These are phyloP conservation scores for Leptographium lundbergii DNA, from an alignment of 2,329 filamentous ascomycete genomes.

Conservation along the genomic window DNA sequence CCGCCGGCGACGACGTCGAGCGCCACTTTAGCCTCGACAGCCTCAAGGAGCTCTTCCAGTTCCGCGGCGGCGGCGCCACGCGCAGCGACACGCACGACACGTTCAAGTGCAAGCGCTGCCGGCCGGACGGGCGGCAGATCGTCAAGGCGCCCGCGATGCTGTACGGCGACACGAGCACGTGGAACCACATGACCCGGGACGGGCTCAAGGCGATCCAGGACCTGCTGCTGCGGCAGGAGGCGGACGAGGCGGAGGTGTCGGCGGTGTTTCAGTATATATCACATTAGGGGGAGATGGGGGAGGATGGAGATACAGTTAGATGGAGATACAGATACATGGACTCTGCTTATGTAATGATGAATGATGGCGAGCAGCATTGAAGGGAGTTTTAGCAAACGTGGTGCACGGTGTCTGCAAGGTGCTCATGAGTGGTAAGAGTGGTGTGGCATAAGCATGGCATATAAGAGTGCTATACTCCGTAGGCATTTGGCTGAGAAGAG, in stretches of 20 bases:
- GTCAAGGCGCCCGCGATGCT: constrained; percentile 90
- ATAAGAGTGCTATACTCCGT: too few species aligned
- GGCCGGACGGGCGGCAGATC: constrained; percentile 71
- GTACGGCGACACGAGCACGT: constrained; percentile 97
- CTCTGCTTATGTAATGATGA: too few species aligned
- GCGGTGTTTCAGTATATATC: constrained; percentile 99
- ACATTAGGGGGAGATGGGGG: constrained; percentile 33
- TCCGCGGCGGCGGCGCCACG: constrained; percentile 55
- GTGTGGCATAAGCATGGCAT: too few species aligned
- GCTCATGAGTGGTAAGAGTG: too few species aligned
- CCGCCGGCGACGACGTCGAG: constrained; percentile 77
- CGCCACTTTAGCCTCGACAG: constrained; percentile 90
- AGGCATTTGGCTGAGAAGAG: too few species aligned
- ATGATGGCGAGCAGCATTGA: too few species aligned
- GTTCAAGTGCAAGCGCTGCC: constrained; percentile 95
- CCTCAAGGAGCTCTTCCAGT: constrained; percentile 87
- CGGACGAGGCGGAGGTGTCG: constrained; percentile 65
- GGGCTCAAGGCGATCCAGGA: constrained; percentile 78
- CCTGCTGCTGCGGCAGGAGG: constrained; percentile 77
- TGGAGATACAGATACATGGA: too few species aligned
- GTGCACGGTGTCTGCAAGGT: too few species aligned
- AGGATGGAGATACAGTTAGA: too few species aligned
- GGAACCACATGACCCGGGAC: constrained; percentile 91
- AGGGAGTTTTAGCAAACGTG: too few species aligned
- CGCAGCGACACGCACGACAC: constrained; percentile 93